A percentile compares a stretch with the other conserved stretches of the same genome.
These are phyloP conservation scores for Gastrolobium villosum DNA, from an alignment of 306 rosid species.

Conservation along the genomic window DNA sequence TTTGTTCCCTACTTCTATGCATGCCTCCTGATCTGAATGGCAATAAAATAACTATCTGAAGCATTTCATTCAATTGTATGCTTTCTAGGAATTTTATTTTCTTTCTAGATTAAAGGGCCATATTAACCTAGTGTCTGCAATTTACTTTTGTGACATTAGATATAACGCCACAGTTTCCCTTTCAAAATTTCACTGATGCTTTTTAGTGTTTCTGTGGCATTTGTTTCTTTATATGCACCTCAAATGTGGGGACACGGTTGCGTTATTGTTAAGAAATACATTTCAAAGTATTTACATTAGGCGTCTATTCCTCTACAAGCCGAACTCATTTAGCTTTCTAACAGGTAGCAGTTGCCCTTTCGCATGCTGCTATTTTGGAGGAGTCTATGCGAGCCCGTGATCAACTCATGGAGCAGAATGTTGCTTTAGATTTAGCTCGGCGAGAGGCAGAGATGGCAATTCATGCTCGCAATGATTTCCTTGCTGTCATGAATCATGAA, in stretches of 20 bases:
- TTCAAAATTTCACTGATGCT: slow-evolving; percentile 1
- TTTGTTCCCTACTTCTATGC: neutral
- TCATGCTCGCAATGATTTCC: slow-evolving; percentile 93
- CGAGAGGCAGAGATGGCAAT: slow-evolving; percentile 91
- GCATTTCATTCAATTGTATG: slow-evolving; percentile 17
- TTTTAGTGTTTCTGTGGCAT: slow-evolving; percentile 14
- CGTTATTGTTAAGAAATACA: slow-evolving; percentile 12
- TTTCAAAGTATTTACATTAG: neutral
- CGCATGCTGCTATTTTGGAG: slow-evolving; percentile 96
- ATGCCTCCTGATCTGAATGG: slow-evolving; percentile 15
- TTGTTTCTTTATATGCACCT: slow-evolving; percentile 15
- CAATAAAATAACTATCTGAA: slow-evolving; percentile 22
- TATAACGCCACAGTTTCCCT: neutral
- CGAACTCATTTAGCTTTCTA: slow-evolving; percentile 46
- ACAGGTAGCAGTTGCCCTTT: slow-evolving; percentile 98
- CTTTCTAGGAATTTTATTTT: slow-evolving; percentile 20
- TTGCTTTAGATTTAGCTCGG: slow-evolving; percentile 85
- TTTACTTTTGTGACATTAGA: slow-evolving; percentile 23
- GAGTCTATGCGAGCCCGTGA: slow-evolving; percentile 93
- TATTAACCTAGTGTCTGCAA: slow-evolving; percentile 8
- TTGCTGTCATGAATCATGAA: slow-evolving; percentile 95
- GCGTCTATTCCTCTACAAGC: slow-evolving; percentile 31
- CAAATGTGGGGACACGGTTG: slow-evolving; percentile 36
- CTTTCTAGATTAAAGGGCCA: slow-evolving; percentile 24
- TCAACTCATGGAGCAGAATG: slow-evolving; percentile 89